Conservation (phyloP, 2,329 filamentous ascomycete species). For the Paracoccidioides lutzii region DNA sequence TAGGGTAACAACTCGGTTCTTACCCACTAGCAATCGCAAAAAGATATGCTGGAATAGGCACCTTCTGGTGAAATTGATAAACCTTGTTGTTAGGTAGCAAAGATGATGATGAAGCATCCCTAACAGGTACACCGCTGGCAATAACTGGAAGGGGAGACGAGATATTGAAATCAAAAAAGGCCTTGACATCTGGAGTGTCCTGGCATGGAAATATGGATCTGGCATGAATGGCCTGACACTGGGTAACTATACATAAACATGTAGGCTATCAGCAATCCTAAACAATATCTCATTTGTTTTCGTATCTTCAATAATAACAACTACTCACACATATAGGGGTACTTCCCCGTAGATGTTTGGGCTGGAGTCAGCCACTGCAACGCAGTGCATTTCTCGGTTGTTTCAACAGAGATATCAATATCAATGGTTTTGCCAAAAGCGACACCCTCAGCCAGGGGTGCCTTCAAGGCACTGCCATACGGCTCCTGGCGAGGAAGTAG, state of each 20-base stretch:
- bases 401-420: slow-evolving; percentile 56
- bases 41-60: slow-evolving; percentile 87
- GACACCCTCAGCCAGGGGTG: slow-evolving; percentile 36
- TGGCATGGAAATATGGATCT: slow-evolving; percentile 92
- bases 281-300: background rate
- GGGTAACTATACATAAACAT: slow-evolving; percentile 46
- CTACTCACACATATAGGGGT: slow-evolving; percentile 71
- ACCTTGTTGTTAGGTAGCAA: slow-evolving; percentile 45
- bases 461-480: slow-evolving; percentile 42
- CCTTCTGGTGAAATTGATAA: slow-evolving; percentile 78
- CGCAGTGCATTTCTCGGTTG: slow-evolving; percentile 78
- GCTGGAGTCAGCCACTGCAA: slow-evolving; percentile 89
- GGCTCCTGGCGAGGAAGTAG: slow-evolving; percentile 58
- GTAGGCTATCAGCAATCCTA: slow-evolving; percentile 1
- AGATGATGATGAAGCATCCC: slow-evolving; percentile 38
- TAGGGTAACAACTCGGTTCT: slow-evolving; percentile 8
- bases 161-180: slow-evolving; percentile 82
- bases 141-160: slow-evolving; percentile 80
- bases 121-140: slow-evolving; percentile 62
- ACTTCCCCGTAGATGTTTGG: slow-evolving; percentile 89
- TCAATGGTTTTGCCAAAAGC: slow-evolving; percentile 36
- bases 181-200: slow-evolving; percentile 94
- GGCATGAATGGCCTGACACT: slow-evolving; percentile 93
- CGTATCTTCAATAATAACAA: background rate
- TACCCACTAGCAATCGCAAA: slow-evolving; percentile 69